Evolutionary conservation across 805 yeast species (phyloP), one percentile per base, ranked within the genome.

Genomic region (Zygotorulaspora chibaensis): DNA sequence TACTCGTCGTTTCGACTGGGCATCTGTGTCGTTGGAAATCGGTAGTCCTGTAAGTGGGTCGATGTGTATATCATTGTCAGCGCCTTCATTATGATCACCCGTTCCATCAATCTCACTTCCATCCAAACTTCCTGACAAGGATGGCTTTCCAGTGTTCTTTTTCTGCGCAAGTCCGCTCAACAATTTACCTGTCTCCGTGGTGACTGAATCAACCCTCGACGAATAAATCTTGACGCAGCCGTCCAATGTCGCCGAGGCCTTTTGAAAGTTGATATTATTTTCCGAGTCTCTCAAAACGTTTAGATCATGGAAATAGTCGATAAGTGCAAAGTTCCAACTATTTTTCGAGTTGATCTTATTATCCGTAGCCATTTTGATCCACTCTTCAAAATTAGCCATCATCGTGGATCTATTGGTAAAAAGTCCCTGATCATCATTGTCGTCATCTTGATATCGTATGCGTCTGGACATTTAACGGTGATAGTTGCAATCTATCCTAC

Each of bases 221-320:
- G 90, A 80, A 62, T 91, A 91, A 43, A 91, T 87, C 68, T 89
- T 89, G 28, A 90, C 91, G 71, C 97, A 90, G 0, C 97, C 97
- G 58, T 90, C 97, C 17, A 91, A 70, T 0, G 97, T 87, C 2
- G 95, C 88, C 0, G 93, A 81, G 0, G 97, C 98, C 54, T 83
- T 80, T 62, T 87, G 96, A 63, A 91, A 90, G 63, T 89, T 88
- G 57, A 90, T 86, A 27, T 80, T 74, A 34, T 80, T 75, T 45
- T 84, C 88, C 4, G 88, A 84, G 43, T 84, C 95, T 54, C 79
- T 76, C 38, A 87, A 72, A 25, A 87, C 76, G 23, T 85, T 77
- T 66, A 88, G 72, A 58, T 87, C 96, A 58, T 89, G 85, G 61
- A 90, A 90, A 65, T 89, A 90, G 64, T 90, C 97, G 58, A 90